Evolutionary conservation across 352 stramenopile genomes (phyloP), one percentile per base, ranked within the genome.

Genomic region (Phytopythium mirpurense): DNA sequence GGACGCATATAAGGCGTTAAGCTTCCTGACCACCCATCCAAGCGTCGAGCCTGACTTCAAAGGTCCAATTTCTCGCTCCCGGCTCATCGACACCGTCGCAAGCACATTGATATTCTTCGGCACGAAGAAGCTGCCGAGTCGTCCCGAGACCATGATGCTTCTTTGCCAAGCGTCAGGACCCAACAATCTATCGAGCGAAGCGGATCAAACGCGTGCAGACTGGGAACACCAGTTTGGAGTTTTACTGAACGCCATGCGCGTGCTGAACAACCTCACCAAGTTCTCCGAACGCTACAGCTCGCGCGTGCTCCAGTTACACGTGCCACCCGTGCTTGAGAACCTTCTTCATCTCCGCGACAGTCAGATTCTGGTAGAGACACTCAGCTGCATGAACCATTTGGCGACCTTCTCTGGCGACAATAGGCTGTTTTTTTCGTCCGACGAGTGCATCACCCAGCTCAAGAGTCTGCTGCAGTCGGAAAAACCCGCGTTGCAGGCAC

Each of bases 31-130:
- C 11, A 57, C 68, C 9, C 50, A 76, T 11, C 42, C 53, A 9
- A 31, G 46, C 12, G 23, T 77, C 8, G 53, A 62, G 8, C 19
- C 19, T 2, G 61, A 70, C 32, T 71, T 89, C 24, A 58, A 65
- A 1, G 50, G 38, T 6, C 49, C 48, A n/a, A 51, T 85, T 11
- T 50, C 59, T 16, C 78, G 72, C 23, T 68, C 68, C 1, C 67
- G 67, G 5, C 57, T 87, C 6, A 68, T 78, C 6, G 68, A 87
- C 43, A 70, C 85, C 14, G 68, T 85, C 2, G 65, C 54, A 0
- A 69, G 60, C 27, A 59, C 64, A 4, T 32, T 78, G 40, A 62
- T 72, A n/a, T 72, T 72, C 31, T 72, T 80, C 15, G 57, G 57
- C 1, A 38, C 37, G 12, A 66, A 61, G 54, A 56, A 51, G 3